Conservation (phyloP, 768 basidiomycete genomes). For the Hygrophorus pudorinus region DNA sequence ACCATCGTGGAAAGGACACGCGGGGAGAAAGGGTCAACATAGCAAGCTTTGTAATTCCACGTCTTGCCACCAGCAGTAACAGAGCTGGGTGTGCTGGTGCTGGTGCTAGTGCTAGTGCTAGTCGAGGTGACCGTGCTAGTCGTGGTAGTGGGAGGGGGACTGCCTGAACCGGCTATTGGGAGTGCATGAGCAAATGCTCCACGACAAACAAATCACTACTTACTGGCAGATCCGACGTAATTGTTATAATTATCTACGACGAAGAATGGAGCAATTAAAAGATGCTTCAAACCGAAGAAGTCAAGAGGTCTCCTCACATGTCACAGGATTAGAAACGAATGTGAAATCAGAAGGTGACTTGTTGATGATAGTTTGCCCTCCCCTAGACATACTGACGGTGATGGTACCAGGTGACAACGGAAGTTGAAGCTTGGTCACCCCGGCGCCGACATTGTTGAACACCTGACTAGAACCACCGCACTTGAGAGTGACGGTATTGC, state of each 20-base stretch:
- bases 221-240: slow-evolving; percentile 41
- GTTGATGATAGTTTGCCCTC: slow-evolving; percentile 40
- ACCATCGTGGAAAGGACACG: slow-evolving; percentile 4
- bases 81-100: too few species aligned
- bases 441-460: slow-evolving; percentile 27
- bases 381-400: slow-evolving; percentile 43
- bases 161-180: too few species aligned
- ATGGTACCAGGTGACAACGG: slow-evolving; percentile 46
- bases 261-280: slow-evolving; percentile 6
- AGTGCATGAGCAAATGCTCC: too few species aligned
- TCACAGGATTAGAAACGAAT: slow-evolving; percentile 23
- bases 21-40: neutral
- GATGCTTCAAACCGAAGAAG: neutral
- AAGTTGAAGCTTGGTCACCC: slow-evolving; percentile 54
- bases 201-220: slow-evolving; percentile 8
- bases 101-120: too few species aligned
- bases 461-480: slow-evolving; percentile 29
- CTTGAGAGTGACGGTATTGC: slow-evolving; percentile 39
- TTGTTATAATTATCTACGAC: slow-evolving; percentile 53
- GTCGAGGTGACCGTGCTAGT: too few species aligned
- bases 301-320: slow-evolving; percentile 21
- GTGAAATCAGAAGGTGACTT: slow-evolving; percentile 36
- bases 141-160: too few species aligned
- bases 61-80: too few species aligned
- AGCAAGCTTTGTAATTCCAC: neutral